A percentile compares a stretch with the other conserved stretches of the same genome.
Conservation (phyloP, 768 basidiomycete genomes). For the Tulasnella sp. region DNA sequence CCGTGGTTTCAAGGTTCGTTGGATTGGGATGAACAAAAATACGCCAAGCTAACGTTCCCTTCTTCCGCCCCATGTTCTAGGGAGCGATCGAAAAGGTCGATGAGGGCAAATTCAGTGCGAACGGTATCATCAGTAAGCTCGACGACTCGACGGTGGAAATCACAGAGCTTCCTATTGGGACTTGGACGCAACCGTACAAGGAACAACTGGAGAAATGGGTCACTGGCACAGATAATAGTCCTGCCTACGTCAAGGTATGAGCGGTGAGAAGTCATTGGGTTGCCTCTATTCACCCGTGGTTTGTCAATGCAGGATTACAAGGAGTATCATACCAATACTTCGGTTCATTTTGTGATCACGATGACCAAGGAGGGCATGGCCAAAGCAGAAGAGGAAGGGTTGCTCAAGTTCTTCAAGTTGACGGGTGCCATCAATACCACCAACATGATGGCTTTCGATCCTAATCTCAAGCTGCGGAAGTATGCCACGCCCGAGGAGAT, state of each 20-base stretch:
- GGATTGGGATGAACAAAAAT: not conserved
- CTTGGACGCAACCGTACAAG: slow-evolving; percentile 93
- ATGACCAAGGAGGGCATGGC: slow-evolving; percentile 77
- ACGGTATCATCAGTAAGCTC: slow-evolving; percentile 67
- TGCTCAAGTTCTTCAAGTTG: slow-evolving; percentile 89
- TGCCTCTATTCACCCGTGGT: not conserved
- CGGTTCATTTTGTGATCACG: slow-evolving; percentile 81
- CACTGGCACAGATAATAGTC: slow-evolving; percentile 64
- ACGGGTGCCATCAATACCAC: slow-evolving; percentile 76
- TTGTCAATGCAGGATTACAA: slow-evolving; percentile 73
- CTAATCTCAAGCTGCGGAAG: slow-evolving; percentile 92
- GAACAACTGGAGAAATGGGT: slow-evolving; percentile 86
- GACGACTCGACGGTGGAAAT: slow-evolving; percentile 90
- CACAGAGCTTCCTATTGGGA: slow-evolving; percentile 90
- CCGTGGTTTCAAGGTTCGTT: slow-evolving; percentile 67
- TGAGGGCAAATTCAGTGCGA: slow-evolving; percentile 76
- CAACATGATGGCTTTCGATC: slow-evolving; percentile 99
- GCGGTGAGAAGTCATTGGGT: not conserved
- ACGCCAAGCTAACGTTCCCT: not conserved
- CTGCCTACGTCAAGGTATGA: slow-evolving; percentile 71
- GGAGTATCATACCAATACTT: slow-evolving; percentile 90
- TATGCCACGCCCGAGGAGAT: slow-evolving; percentile 88
- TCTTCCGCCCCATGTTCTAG: slow-evolving; percentile 34
- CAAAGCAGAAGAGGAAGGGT: slow-evolving; percentile 84
- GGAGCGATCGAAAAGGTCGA: slow-evolving; percentile 74